Evolutionary conservation across 306 rosid genomes (phyloP).

Genomic region (Cicer cuneatum): DNA sequence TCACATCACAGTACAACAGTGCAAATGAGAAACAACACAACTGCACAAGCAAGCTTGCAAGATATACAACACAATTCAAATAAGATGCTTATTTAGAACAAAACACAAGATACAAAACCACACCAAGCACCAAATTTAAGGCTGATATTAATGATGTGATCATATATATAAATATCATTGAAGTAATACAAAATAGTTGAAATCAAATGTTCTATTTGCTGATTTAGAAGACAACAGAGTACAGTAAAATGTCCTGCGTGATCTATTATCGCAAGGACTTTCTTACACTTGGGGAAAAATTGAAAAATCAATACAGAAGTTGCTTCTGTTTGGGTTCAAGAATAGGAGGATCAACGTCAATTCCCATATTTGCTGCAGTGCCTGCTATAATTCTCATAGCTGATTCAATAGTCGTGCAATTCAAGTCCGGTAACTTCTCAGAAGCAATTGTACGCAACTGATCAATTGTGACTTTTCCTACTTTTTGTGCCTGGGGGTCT

Average conservation of each 20-base stretch:
- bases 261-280: slow-evolving; percentile 18
- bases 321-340: slow-evolving; percentile 78
- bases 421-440: slow-evolving; percentile 95
- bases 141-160: not conserved
- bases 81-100: not conserved
- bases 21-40: not conserved
- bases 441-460: slow-evolving; percentile 82
- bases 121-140: slow-evolving; percentile 11
- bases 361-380: slow-evolving; percentile 99
- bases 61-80: slow-evolving; percentile 1
- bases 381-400: slow-evolving; percentile 99
- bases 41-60: not conserved
- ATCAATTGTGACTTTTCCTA: slow-evolving; percentile 87
- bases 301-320: slow-evolving; percentile 41
- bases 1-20: not conserved
- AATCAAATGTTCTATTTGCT: slow-evolving; percentile 12
- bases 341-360: slow-evolving; percentile 92
- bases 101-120: not conserved
- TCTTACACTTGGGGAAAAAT: slow-evolving; percentile 17
- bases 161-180: slow-evolving; percentile 8
- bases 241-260: slow-evolving; percentile 25
- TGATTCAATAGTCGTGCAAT: slow-evolving; percentile 82
- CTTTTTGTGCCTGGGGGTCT: slow-evolving; percentile 75
- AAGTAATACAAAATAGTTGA: slow-evolving; percentile 10
- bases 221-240: slow-evolving; percentile 31